phyloP scores from a whole-genome alignment of 179 eudicot genomes.

The Spinacia oleracea region DNA sequence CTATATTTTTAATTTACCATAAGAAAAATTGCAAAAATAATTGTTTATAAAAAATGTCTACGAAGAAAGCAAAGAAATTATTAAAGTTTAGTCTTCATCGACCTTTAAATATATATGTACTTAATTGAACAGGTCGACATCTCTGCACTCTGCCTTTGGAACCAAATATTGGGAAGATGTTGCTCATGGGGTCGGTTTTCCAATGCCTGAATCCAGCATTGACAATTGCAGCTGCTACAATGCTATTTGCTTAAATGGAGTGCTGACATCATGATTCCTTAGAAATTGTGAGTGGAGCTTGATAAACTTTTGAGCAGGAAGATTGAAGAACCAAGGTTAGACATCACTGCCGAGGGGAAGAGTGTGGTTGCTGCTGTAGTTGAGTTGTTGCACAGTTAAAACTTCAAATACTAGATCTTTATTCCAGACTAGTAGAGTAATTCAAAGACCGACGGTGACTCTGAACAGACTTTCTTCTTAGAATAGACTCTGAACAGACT shows the following conservation, averaged over 20 bases:
- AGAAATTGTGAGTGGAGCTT: conserved; percentile 91
- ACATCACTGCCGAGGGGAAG: conserved; percentile 68
- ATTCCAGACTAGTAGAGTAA: neutral
- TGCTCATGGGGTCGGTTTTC: conserved; percentile 91
- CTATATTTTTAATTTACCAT: neutral
- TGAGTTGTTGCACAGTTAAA: conserved; percentile 75
- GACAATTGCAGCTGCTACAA: conserved; percentile 75
- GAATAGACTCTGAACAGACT: too few relatives aligned
- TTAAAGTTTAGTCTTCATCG: neutral
- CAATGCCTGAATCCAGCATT: conserved; percentile 94
- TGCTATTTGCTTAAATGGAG: neutral
- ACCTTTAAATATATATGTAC: neutral
- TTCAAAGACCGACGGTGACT: too few relatives aligned
- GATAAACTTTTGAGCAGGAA: conserved; percentile 84
- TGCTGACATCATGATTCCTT: conserved; percentile 25
- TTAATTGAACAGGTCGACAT: conserved; percentile 63
- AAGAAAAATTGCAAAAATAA: too few relatives aligned
- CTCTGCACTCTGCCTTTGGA: conserved; percentile 93
- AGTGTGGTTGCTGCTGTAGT: conserved; percentile 90
- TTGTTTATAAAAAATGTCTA: neutral
- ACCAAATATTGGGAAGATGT: conserved; percentile 98
- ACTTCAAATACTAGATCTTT: conserved; percentile 28
- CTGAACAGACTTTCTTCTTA: too few relatives aligned
- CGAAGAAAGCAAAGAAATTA: neutral
- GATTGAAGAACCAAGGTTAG: conserved; percentile 84